These are phyloP conservation scores for Huntiella omanensis DNA, from an alignment of 2,329 filamentous ascomycete species.

Conservation along the genomic window DNA sequence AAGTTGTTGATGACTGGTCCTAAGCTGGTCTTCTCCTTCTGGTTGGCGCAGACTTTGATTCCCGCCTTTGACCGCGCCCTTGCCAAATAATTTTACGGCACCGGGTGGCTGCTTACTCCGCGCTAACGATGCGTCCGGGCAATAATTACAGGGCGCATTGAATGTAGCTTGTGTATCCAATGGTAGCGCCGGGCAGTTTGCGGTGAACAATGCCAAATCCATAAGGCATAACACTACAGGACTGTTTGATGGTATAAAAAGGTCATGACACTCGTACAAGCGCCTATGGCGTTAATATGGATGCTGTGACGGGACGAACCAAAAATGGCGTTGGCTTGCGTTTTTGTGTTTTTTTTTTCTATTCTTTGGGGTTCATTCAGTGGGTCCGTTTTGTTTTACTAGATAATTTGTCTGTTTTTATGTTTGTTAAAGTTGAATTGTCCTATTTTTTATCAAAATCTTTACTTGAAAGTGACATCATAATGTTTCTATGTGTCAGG, in stretches of 20 bases:
- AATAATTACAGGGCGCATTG: no score
- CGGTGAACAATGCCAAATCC: no score
- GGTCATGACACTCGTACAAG: no score
- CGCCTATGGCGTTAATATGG: no score
- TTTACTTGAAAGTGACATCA: no score
- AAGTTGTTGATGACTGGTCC: constrained; percentile 99
- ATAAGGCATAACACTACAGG: no score
- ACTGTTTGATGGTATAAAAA: no score
- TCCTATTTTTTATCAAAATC: no score
- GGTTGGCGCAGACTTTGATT: constrained; percentile 95
- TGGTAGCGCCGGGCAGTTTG: no score
- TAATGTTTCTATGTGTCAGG: no score
- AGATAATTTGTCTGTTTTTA: background rate
- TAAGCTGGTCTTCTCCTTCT: constrained; percentile 98
- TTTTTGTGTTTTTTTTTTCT: background rate
- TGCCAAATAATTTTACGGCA: constrained; percentile 16
- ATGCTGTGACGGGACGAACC: background rate
- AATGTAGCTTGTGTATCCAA: no score
- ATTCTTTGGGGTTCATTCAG: background rate
- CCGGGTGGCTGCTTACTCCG: background rate
- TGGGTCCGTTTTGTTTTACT: background rate
- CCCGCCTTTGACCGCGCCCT: constrained; percentile 56
- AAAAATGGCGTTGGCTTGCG: constrained; percentile 1
- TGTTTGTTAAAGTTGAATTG: no score
- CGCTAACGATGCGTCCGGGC: background rate